These are phyloP conservation scores for Apiospora pterosperma DNA, from an alignment of 2,329 filamentous ascomycete genomes.

Conservation along the genomic window DNA sequence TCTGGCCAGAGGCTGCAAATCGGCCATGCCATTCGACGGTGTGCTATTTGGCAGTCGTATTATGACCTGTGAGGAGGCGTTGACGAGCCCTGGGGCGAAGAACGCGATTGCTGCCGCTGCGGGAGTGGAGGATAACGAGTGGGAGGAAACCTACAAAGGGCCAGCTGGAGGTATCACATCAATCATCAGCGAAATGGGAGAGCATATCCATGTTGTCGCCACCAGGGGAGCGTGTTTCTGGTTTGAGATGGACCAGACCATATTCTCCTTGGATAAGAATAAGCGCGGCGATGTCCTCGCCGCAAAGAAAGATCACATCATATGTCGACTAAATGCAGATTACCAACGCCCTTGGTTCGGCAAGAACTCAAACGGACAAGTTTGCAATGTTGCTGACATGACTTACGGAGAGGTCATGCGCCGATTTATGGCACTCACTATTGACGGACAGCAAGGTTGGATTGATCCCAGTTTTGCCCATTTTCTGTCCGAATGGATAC, in stretches of 20 bases:
- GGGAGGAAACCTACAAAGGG: conserved; percentile 94
- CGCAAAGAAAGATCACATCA: conserved; percentile 85
- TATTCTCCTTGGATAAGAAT: conserved; percentile 92
- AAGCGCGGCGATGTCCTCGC: conserved; percentile 83
- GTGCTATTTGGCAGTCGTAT: conserved; percentile 87
- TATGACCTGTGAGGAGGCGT: conserved; percentile 90
- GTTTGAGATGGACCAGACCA: conserved; percentile 98
- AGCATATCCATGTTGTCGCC: conserved; percentile 97
- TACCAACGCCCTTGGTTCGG: conserved; percentile 98
- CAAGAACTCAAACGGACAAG: conserved; percentile 72
- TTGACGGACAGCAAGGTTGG: conserved; percentile 87
- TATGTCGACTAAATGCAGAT: conserved; percentile 91
- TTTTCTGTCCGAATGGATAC: conserved; percentile 90
- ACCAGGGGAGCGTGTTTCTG: conserved; percentile 95
- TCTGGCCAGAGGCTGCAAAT: conserved; percentile 72
- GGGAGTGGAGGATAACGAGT: conserved; percentile 76
- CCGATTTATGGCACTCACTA: conserved; percentile 83
- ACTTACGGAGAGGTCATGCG: conserved; percentile 85
- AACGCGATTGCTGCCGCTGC: conserved; percentile 82
- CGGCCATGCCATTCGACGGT: conserved; percentile 91
- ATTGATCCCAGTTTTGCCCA: conserved; percentile 80
- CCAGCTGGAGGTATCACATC: conserved; percentile 91
- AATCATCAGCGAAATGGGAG: conserved; percentile 96
- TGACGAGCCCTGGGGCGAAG: conserved; percentile 84
- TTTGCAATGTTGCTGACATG: conserved; percentile 91